These are phyloP conservation scores for Barbatosphaeria neglecta DNA, from an alignment of 495 filamentous ascomycete genomes.

Conservation along the genomic window DNA sequence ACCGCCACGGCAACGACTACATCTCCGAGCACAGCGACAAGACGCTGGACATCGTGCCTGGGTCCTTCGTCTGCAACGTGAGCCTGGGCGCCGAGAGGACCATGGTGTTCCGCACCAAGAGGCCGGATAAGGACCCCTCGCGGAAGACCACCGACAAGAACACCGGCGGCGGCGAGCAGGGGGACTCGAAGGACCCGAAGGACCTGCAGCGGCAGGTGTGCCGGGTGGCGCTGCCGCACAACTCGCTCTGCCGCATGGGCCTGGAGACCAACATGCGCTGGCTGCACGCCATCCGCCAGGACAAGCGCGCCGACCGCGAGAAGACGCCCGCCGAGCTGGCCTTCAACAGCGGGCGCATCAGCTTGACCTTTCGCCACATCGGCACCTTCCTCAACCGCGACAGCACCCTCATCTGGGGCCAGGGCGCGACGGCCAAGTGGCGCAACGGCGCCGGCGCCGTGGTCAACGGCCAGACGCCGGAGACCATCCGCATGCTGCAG, in stretches of 20 bases:
- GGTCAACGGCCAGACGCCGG: conserved; percentile 52
- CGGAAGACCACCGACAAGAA: conserved; percentile 2
- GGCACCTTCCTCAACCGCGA: conserved; percentile 64
- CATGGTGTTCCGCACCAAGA: conserved; percentile 84
- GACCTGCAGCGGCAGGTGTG: conserved; percentile 29
- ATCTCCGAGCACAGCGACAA: conserved; percentile 98
- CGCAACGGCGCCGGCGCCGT: conserved; percentile 45
- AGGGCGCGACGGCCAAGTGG: conserved; percentile 66
- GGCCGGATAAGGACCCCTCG: conserved; percentile 23
- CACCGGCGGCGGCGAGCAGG: conserved; percentile 1
- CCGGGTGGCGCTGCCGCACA: conserved; percentile 71
- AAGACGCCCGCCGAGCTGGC: conserved; percentile 61
- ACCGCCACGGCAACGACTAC: conserved; percentile 80
- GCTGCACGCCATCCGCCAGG: conserved; percentile 80
- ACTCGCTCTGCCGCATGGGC: conserved; percentile 77
- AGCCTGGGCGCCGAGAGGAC: conserved; percentile 83
- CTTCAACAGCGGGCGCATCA: conserved; percentile 68
- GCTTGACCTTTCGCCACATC: conserved; percentile 84
- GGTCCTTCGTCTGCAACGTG: conserved; percentile 79
- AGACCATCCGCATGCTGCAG: conserved; percentile 57
- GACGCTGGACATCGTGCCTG: conserved; percentile 77
- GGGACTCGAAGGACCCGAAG: conserved; percentile 1
- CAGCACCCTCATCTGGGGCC: conserved; percentile 70
- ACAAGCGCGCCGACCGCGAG: conserved; percentile 58
- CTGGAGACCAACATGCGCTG: conserved; percentile 71